These are phyloP conservation scores for Lachancea thermotolerans DNA, from an alignment of 805 yeast species.

Conservation along the genomic window DNA sequence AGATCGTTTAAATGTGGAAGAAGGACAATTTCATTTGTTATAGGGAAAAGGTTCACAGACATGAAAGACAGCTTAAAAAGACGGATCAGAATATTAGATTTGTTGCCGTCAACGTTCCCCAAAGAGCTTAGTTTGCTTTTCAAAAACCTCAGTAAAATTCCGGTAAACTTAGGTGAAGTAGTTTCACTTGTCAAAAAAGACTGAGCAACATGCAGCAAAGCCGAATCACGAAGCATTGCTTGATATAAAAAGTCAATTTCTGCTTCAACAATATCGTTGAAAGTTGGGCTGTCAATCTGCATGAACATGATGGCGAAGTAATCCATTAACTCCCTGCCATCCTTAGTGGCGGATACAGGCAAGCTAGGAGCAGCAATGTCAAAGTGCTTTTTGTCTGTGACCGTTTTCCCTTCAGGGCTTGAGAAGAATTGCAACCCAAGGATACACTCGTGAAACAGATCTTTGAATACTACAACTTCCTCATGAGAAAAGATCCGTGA, in stretches of 20 bases:
- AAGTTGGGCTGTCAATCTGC: slow-evolving; percentile 91
- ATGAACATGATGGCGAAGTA: slow-evolving; percentile 88
- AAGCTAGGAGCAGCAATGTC: slow-evolving; percentile 74
- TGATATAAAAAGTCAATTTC: slow-evolving; percentile 76
- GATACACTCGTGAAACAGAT: slow-evolving; percentile 77
- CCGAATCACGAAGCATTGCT: slow-evolving; percentile 74
- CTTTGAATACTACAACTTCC: slow-evolving; percentile 70
- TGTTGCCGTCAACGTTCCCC: slow-evolving; percentile 72
- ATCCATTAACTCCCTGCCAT: slow-evolving; percentile 94
- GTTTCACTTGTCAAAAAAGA: slow-evolving; percentile 88
- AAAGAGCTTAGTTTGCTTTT: slow-evolving; percentile 65
- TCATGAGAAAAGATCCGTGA: slow-evolving; percentile 81
- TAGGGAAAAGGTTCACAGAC: slow-evolving; percentile 90
- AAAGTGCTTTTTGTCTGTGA: slow-evolving; percentile 34
- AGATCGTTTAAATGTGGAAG: slow-evolving; percentile 82
- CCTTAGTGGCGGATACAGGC: slow-evolving; percentile 83
- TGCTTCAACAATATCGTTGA: slow-evolving; percentile 80
- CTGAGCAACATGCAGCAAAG: slow-evolving; percentile 85
- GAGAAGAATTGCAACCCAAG: slow-evolving; percentile 75
- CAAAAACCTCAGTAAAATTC: slow-evolving; percentile 70
- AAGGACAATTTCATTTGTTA: slow-evolving; percentile 78
- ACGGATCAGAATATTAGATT: slow-evolving; percentile 74
- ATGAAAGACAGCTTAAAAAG: slow-evolving; percentile 88
- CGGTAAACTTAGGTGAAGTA: slow-evolving; percentile 89
- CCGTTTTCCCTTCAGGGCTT: slow-evolving; percentile 26